A percentile compares a stretch with the other conserved stretches of the same genome.
These are phyloP conservation scores for Eutrema yunnanense DNA, from an alignment of 345 rosid species.

Conservation along the genomic window DNA sequence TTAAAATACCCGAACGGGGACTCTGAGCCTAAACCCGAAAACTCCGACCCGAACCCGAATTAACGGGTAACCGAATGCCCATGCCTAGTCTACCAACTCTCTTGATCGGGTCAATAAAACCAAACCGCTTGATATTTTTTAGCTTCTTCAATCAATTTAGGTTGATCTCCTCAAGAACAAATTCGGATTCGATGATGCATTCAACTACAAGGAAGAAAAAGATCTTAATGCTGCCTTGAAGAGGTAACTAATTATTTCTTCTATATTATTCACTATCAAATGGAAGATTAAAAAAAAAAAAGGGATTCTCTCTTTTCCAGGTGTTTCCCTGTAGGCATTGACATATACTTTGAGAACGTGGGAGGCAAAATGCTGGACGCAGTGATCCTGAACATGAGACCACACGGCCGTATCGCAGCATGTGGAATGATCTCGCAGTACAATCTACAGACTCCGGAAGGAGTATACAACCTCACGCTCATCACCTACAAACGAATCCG, in stretches of 20 bases:
- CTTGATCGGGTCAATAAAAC: neutral
- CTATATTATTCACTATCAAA: neutral
- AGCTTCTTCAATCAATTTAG: neutral
- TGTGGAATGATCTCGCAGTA: conserved; percentile 62
- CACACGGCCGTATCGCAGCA: conserved; percentile 39
- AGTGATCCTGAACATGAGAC: conserved; percentile 47
- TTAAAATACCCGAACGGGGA: too few relatives aligned
- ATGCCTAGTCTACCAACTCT: neutral
- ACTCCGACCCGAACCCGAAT: too few relatives aligned
- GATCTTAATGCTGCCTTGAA: conserved; percentile 41
- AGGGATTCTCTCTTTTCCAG: neutral
- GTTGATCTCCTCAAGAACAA: conserved; percentile 40
- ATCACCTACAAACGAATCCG: conserved; percentile 26
- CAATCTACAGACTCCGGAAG: conserved; percentile 36
- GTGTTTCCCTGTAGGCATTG: conserved; percentile 40
- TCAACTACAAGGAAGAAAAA: conserved; percentile 51
- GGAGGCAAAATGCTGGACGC: conserved; percentile 51
- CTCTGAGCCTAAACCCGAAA: too few relatives aligned
- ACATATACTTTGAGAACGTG: conserved; percentile 37
- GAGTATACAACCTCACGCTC: conserved; percentile 14
- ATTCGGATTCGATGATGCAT: conserved; percentile 59
- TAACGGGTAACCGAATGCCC: too few relatives aligned
- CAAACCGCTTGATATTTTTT: neutral
- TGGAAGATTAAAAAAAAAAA: neutral
- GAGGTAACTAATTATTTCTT: conserved; percentile 25